Evolutionary conservation across 1,284 basidiomycete genomes (phyloP).

Genomic region (Anthracocystis walkeri): DNA sequence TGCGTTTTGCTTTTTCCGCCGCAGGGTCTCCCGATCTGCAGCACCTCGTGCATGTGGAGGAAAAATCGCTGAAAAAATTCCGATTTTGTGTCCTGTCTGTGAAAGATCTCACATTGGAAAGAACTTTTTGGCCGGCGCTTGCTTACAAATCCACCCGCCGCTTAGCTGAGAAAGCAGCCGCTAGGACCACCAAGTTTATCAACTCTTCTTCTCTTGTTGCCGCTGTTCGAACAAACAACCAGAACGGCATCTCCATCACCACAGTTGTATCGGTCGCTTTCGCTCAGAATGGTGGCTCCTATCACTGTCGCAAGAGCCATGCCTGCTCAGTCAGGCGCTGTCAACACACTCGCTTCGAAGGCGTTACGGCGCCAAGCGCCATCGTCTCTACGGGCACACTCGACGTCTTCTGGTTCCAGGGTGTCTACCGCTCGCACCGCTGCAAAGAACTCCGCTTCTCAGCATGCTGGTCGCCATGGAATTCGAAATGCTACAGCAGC

Average conservation of each 20-base stretch:
- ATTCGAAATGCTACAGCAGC: constrained; percentile 20
- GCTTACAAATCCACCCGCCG: constrained; percentile 37
- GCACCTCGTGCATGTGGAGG: constrained; percentile 32
- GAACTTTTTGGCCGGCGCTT: neutral
- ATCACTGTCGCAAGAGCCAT: constrained; percentile 15
- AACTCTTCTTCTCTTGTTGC: neutral
- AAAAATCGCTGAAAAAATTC: neutral
- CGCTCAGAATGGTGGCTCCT: constrained; percentile 18
- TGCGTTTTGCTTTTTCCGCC: constrained; percentile 20
- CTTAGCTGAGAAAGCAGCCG: constrained; percentile 30
- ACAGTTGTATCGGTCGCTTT: neutral
- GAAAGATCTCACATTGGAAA: constrained; percentile 1
- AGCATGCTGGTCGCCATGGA: constrained; percentile 1
- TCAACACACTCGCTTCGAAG: neutral
- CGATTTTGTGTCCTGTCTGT: too few species aligned
- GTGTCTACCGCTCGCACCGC: constrained; percentile 4
- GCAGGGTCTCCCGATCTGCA: constrained; percentile 46
- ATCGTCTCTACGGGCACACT: constrained; percentile 20
- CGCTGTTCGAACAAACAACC: neutral
- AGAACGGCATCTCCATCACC: neutral
- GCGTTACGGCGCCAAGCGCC: constrained; percentile 6
- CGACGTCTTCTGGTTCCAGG: constrained; percentile 20
- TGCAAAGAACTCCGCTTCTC: constrained; percentile 3
- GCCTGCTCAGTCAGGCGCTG: constrained; percentile 16
- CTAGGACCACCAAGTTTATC: constrained; percentile 22